Conservation (phyloP, 352 stramenopile species). For the Pythium volutum region DNA sequence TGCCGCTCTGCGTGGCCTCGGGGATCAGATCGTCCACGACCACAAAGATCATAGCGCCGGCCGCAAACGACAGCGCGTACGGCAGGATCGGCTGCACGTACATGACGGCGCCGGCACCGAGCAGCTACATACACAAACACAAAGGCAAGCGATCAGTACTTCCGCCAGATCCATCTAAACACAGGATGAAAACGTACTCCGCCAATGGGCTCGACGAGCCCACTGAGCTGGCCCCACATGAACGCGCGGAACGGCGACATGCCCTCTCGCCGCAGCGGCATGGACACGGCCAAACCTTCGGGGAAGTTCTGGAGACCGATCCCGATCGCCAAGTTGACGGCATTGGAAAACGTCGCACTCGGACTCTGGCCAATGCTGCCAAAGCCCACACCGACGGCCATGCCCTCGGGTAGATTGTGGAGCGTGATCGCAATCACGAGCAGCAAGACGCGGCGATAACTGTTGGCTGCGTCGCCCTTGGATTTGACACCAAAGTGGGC, state of each 20-base stretch:
- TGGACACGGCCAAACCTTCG: slow-evolving; percentile 85
- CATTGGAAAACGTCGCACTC: slow-evolving; percentile 73
- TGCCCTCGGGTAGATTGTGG: slow-evolving; percentile 89
- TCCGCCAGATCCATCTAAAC: background rate
- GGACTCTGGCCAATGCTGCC: slow-evolving; percentile 72
- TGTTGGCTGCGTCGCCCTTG: slow-evolving; percentile 4
- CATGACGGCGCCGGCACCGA: slow-evolving; percentile 80
- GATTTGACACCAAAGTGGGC: slow-evolving; percentile 29
- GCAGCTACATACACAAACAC: slow-evolving; percentile 37
- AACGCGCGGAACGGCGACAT: slow-evolving; percentile 83
- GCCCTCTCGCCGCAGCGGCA: slow-evolving; percentile 82
- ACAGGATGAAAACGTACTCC: slow-evolving; percentile 42
- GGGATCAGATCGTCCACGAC: slow-evolving; percentile 91
- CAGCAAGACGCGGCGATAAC: slow-evolving; percentile 73
- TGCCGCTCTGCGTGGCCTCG: slow-evolving; percentile 85
- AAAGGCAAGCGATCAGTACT: background rate
- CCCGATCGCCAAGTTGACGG: slow-evolving; percentile 83
- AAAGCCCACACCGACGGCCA: slow-evolving; percentile 90
- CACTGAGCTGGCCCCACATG: slow-evolving; percentile 89
- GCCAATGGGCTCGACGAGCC: slow-evolving; percentile 85
- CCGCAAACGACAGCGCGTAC: slow-evolving; percentile 89
- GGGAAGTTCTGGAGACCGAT: slow-evolving; percentile 91
- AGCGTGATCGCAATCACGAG: slow-evolving; percentile 90
- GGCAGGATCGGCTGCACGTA: slow-evolving; percentile 87
- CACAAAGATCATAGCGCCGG: slow-evolving; percentile 91